These are phyloP conservation scores for Boletus sp. DNA, from an alignment of 768 basidiomycete genomes.

Conservation along the genomic window DNA sequence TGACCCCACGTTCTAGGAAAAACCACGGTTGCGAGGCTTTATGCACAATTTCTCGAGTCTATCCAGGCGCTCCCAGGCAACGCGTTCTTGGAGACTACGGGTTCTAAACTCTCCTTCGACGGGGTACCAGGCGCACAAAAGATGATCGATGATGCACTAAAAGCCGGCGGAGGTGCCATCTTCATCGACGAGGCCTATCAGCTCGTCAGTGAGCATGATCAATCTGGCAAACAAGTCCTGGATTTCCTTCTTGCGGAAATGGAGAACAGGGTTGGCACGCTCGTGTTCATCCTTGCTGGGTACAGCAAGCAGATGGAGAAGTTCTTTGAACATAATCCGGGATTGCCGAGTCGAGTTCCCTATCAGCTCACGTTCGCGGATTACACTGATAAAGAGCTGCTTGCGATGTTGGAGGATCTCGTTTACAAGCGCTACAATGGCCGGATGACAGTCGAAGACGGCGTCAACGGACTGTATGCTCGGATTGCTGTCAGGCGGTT, in stretches of 20 bases:
- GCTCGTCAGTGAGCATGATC: constrained; percentile 48
- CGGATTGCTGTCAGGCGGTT: constrained; percentile 60
- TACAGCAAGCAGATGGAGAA: constrained; percentile 74
- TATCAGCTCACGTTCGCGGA: constrained; percentile 59
- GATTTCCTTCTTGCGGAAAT: constrained; percentile 75
- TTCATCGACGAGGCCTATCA: constrained; percentile 80
- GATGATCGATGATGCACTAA: constrained; percentile 47
- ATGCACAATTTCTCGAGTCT: constrained; percentile 61
- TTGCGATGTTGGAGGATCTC: constrained; percentile 50
- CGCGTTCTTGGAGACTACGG: constrained; percentile 62
- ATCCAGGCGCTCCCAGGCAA: constrained; percentile 52
- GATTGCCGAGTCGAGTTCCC: constrained; percentile 65
- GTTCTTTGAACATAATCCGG: constrained; percentile 78
- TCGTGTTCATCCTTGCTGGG: constrained; percentile 73
- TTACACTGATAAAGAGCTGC: constrained; percentile 57
- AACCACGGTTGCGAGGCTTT: constrained; percentile 67
- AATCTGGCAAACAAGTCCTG: constrained; percentile 55
- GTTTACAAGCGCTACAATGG: constrained; percentile 47
- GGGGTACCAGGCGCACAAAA: constrained; percentile 55
- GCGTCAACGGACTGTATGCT: constrained; percentile 51
- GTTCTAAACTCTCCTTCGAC: constrained; percentile 56
- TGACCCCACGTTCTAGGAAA: constrained; percentile 44
- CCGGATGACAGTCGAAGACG: constrained; percentile 56
- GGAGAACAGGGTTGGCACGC: constrained; percentile 63
- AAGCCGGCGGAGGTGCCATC: constrained; percentile 61